These are phyloP conservation scores for Saturnispora diversa DNA, from an alignment of 805 yeast genomes.

Conservation along the genomic window DNA sequence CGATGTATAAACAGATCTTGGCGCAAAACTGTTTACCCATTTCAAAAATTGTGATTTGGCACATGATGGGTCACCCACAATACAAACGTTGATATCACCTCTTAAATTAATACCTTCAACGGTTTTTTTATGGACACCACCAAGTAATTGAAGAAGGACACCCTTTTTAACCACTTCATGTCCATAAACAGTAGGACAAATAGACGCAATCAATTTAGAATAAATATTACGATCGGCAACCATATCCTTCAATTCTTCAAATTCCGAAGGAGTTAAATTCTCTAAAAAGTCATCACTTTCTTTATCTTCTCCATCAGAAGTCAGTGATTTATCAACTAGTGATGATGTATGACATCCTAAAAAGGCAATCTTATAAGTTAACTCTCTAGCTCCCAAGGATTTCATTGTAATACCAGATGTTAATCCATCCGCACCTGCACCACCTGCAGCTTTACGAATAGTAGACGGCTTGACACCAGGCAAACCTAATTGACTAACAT, in stretches of 20 bases:
- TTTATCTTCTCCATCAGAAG: constrained; percentile 21
- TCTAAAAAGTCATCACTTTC: constrained; percentile 57
- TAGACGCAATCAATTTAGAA: constrained; percentile 72
- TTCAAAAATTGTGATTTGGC: constrained; percentile 93
- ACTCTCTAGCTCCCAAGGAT: constrained; percentile 87
- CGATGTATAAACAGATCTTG: constrained; percentile 92
- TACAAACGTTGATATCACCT: constrained; percentile 94
- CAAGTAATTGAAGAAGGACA: constrained; percentile 73
- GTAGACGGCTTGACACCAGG: constrained; percentile 92
- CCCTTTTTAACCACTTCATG: constrained; percentile 94
- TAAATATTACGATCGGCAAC: constrained; percentile 82
- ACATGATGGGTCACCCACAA: constrained; percentile 97
- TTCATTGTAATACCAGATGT: constrained; percentile 78
- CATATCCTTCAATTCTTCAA: constrained; percentile 80
- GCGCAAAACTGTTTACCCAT: constrained; percentile 84
- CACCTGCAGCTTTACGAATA: constrained; percentile 48
- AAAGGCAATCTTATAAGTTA: constrained; percentile 86
- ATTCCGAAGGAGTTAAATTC: constrained; percentile 71
- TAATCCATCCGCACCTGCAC: constrained; percentile 58
- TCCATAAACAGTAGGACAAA: constrained; percentile 95
- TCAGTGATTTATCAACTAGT: constrained; percentile 29
- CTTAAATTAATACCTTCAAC: constrained; percentile 90
- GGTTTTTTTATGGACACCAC: constrained; percentile 93
- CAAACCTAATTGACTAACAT: constrained; percentile 83
- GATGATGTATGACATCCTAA: constrained; percentile 87